These are phyloP conservation scores for Chaetomium globosum DNA, from an alignment of 2,329 filamentous ascomycete species.

Conservation along the genomic window DNA sequence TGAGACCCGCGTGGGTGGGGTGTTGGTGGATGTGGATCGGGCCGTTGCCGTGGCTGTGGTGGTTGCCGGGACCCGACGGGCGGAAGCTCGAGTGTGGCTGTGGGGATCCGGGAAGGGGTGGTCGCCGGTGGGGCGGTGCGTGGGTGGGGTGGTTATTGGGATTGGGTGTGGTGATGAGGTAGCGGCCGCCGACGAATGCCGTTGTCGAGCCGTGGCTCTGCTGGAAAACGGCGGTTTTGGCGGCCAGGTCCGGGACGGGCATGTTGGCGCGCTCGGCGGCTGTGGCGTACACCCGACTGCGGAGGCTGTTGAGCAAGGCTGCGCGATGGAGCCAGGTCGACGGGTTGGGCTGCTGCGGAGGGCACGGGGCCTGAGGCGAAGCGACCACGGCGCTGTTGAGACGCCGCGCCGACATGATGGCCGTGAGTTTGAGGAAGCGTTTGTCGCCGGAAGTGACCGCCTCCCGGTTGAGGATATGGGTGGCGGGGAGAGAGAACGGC, in stretches of 20 bases:
- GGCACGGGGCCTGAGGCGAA: constrained; percentile 10
- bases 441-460: constrained; percentile 49
- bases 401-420: constrained; percentile 44
- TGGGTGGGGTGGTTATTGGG: not conserved
- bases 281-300: constrained; percentile 50
- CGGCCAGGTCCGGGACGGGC: constrained; percentile 41
- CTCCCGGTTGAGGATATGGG: constrained; percentile 68
- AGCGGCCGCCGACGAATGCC: constrained; percentile 38
- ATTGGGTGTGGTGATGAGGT: constrained; percentile 32
- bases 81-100: not conserved
- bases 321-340: constrained; percentile 61
- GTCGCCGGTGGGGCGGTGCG: not conserved
- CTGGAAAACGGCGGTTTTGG: constrained; percentile 42
- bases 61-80: not conserved
- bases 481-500: constrained; percentile 69
- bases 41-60: not conserved
- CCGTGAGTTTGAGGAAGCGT: constrained; percentile 53
- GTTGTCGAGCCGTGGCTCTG: constrained; percentile 35
- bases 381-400: constrained; percentile 27
- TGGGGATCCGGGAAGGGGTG: not conserved
- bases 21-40: not conserved
- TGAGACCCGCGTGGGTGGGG: not conserved
- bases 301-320: constrained; percentile 65
- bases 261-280: constrained; percentile 41
- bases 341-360: constrained; percentile 30